Conservation (phyloP, 2,329 filamentous ascomycete genomes). For the Ilyonectria sp. region DNA sequence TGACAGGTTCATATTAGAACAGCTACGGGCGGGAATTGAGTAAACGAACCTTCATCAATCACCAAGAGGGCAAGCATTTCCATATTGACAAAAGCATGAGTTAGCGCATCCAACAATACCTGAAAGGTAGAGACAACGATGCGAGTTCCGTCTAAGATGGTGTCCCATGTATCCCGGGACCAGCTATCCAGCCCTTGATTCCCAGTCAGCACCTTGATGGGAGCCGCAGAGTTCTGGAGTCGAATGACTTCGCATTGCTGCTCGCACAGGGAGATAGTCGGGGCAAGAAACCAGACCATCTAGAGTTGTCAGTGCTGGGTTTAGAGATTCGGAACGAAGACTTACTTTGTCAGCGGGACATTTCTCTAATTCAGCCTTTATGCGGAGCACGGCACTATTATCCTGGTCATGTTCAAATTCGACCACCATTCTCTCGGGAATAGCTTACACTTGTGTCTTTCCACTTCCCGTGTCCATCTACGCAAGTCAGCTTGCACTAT, state of each 20-base stretch:
- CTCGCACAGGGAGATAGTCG: conserved; percentile 76
- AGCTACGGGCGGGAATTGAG: neutral
- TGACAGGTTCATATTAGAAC: conserved; percentile 50
- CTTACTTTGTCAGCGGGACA: conserved; percentile 70
- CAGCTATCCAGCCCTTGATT: conserved; percentile 81
- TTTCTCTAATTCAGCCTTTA: conserved; percentile 74
- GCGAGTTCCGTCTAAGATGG: conserved; percentile 73
- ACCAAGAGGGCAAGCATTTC: conserved; percentile 77
- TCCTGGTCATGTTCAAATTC: conserved; percentile 39
- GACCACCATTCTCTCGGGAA: neutral
- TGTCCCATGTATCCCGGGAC: conserved; percentile 78
- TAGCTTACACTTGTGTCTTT: conserved; percentile 81
- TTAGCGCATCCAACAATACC: conserved; percentile 80
- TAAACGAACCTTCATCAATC: conserved; percentile 82
- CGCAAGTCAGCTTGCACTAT: conserved; percentile 18
- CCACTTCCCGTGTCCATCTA: conserved; percentile 87
- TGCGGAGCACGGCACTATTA: conserved; percentile 76
- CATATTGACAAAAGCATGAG: conserved; percentile 81
- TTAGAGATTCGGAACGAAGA: conserved; percentile 53
- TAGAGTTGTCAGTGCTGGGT: conserved; percentile 47
- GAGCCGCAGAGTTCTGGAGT: conserved; percentile 71
- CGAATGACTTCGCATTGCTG: conserved; percentile 77
- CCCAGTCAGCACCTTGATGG: conserved; percentile 76
- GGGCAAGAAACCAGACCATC: conserved; percentile 82
- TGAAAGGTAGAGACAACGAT: conserved; percentile 86